These are phyloP conservation scores for Heterobasidion occidentale DNA, from an alignment of 1,284 basidiomycete genomes.

Conservation along the genomic window DNA sequence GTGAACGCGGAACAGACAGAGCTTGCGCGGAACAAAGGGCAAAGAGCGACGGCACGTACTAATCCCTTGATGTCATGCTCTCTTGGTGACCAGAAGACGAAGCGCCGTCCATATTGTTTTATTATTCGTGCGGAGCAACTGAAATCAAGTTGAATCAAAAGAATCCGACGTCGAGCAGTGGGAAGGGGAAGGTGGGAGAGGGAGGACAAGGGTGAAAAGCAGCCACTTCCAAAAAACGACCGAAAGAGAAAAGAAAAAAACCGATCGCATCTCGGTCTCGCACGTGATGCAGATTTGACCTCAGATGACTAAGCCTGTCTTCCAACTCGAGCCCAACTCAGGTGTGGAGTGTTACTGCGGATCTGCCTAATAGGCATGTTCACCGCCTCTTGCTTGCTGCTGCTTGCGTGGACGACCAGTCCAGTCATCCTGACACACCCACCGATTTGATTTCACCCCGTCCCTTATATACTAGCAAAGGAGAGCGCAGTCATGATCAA, in stretches of 20 bases:
- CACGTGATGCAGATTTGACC: not conserved
- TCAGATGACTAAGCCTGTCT: too few relatives aligned
- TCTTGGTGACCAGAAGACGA: conserved; percentile 31
- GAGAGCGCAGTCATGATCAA: not conserved
- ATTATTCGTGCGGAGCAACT: too few relatives aligned
- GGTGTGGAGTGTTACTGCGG: not conserved
- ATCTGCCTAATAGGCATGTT: not conserved
- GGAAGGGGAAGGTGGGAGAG: not conserved
- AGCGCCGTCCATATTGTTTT: conserved; percentile 31
- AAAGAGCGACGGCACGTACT: conserved; percentile 46
- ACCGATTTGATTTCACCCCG: not conserved
- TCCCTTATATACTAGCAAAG: not conserved
- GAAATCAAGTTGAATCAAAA: too few relatives aligned
- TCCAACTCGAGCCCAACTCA: too few relatives aligned
- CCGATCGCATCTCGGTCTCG: not conserved
- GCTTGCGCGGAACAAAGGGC: not conserved
- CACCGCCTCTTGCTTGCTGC: not conserved
- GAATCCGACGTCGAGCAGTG: not conserved
- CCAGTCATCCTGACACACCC: not conserved
- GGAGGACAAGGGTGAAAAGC: not conserved
- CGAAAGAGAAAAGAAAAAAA: not conserved
- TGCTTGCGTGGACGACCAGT: not conserved
- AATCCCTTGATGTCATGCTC: conserved; percentile 72
- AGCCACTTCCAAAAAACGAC: not conserved
- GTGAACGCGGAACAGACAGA: not conserved